Evolutionary conservation across 2,329 filamentous ascomycete genomes (phyloP).

Genomic region (Botrytis fabae): DNA sequence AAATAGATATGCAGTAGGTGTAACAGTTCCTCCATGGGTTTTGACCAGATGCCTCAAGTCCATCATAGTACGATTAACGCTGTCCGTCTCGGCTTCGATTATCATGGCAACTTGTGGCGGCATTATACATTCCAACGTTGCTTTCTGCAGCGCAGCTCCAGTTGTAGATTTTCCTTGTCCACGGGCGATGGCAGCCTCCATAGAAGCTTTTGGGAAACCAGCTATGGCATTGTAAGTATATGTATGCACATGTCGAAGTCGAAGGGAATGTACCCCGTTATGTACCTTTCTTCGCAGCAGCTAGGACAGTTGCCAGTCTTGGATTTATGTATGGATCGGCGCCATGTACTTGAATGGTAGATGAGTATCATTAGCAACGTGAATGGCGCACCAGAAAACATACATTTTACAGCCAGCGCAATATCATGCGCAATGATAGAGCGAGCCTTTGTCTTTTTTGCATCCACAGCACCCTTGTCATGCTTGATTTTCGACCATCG

Average conservation of each 20-base stretch:
- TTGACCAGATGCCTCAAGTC: conserved; percentile 74
- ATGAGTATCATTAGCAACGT: conserved; percentile 24
- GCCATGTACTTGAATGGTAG: conserved; percentile 62
- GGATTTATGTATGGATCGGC: conserved; percentile 73
- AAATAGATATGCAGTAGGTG: conserved; percentile 82
- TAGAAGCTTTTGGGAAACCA: conserved; percentile 78
- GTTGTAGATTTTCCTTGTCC: conserved; percentile 80
- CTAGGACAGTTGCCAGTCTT: conserved; percentile 70
- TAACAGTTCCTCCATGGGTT: conserved; percentile 65
- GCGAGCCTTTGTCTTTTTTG: conserved; percentile 72
- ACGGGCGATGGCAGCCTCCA: conserved; percentile 82
- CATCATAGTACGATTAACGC: conserved; percentile 69
- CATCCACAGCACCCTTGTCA: conserved; percentile 86
- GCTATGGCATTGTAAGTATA: conserved; percentile 45
- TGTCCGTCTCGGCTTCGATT: conserved; percentile 84
- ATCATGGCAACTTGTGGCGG: conserved; percentile 72
- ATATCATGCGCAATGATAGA: conserved; percentile 70
- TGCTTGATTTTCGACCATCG: conserved; percentile 97
- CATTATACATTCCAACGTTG: conserved; percentile 79
- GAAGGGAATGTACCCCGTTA: conserved; percentile 35
- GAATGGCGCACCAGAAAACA: conserved; percentile 33
- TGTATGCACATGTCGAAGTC: conserved; percentile 13
- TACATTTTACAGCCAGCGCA: conserved; percentile 72
- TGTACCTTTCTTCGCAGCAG: conserved; percentile 74
- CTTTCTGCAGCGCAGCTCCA: conserved; percentile 72